phyloP scores from a whole-genome alignment of 345 rosid species.

The Moricandia arvensis region DNA sequence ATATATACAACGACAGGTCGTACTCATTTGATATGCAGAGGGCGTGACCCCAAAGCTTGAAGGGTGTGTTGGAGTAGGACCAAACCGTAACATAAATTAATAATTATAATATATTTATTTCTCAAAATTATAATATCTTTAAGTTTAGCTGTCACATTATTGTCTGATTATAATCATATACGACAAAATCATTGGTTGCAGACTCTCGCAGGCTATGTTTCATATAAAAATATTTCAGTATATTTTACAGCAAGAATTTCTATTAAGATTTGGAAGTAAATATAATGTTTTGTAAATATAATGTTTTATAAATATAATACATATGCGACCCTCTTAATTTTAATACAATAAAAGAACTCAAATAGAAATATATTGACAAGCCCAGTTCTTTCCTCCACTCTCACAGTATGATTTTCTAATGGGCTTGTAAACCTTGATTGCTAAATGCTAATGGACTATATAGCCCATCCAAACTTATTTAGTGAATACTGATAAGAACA shows the following conservation, averaged over 20 bases:
- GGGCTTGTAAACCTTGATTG: neutral
- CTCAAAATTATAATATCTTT: neutral
- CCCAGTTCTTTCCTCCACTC: too few relatives aligned
- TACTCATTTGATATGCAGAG: conserved; percentile 27
- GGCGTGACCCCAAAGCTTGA: conserved; percentile 27
- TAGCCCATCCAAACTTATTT: neutral
- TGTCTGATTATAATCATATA: conserved; percentile 34
- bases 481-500: too few relatives aligned
- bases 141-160: conserved; percentile 28
- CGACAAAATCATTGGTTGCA: conserved; percentile 31
- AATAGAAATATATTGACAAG: too few relatives aligned
- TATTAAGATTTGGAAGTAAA: neutral
- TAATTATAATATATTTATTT: neutral
- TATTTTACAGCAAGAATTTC: neutral
- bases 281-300: too few relatives aligned
- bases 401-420: neutral
- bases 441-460: neutral
- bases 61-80: conserved; percentile 30
- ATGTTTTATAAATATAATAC: too few relatives aligned
- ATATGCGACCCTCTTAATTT: too few relatives aligned
- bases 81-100: conserved; percentile 22
- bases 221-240: neutral
- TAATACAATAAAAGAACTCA: too few relatives aligned
- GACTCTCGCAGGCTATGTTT: conserved; percentile 14
- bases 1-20: neutral